Evolutionary conservation across 1,284 basidiomycete genomes (phyloP).

Genomic region (Ceratobasidium theobromae): DNA sequence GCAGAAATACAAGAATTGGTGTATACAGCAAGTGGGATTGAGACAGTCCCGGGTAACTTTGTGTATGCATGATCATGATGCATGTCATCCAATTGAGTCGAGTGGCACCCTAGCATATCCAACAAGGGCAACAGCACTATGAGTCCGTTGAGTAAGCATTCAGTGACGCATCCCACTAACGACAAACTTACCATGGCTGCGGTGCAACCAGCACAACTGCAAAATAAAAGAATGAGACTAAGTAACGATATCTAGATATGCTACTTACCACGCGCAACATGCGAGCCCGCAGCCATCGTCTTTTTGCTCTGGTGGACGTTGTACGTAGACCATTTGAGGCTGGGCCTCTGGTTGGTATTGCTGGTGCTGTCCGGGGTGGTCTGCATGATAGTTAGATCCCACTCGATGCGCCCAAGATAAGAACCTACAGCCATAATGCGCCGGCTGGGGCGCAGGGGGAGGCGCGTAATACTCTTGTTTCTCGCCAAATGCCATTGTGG

Average conservation of each 20-base stretch:
- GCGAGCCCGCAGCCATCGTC: background rate
- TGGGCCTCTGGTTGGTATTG: conserved; percentile 23
- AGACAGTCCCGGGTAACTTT: conserved; percentile 7
- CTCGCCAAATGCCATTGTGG: conserved; percentile 1
- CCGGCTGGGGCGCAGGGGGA: conserved; percentile 20
- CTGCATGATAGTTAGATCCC: background rate
- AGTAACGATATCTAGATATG: background rate
- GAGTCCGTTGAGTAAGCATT: background rate
- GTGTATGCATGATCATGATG: conserved; percentile 3
- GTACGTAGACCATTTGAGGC: conserved; percentile 25
- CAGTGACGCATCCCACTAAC: background rate
- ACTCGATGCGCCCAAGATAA: background rate
- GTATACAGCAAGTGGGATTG: conserved; percentile 3
- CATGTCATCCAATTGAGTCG: background rate
- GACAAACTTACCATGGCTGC: conserved; percentile 12
- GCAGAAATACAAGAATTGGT: background rate
- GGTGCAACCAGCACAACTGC: conserved; percentile 15
- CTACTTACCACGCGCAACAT: conserved; percentile 17
- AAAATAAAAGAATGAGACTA: background rate
- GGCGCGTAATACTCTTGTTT: conserved; percentile 11
- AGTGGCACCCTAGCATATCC: background rate
- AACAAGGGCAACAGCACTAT: conserved; percentile 25
- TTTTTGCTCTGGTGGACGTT: background rate
- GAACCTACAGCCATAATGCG: conserved; percentile 12
- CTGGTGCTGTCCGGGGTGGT: conserved; percentile 24